phyloP scores from a whole-genome alignment of 2,329 filamentous ascomycete species.

The Penicillium psychrosexuale region DNA sequence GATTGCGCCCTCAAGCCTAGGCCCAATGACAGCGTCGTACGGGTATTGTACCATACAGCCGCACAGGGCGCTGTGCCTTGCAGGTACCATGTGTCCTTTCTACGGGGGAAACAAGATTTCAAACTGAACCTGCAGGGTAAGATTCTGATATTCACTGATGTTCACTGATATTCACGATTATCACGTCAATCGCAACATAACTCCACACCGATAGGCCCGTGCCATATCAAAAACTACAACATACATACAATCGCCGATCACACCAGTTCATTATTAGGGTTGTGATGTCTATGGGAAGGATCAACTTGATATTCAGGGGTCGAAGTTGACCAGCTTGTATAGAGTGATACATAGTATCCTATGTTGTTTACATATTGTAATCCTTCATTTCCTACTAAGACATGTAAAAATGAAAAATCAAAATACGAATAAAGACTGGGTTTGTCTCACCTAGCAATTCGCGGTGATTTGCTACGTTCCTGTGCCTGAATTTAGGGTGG shows the following conservation, averaged over 20 bases:
- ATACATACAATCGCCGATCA: conserved; percentile 15
- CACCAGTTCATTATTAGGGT: conserved; percentile 15
- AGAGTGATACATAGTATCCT: background rate
- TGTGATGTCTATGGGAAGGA: background rate
- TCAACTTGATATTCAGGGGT: conserved; percentile 24
- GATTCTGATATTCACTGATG: conserved; percentile 1
- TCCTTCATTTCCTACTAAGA: background rate
- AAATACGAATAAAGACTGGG: background rate
- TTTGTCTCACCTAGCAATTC: background rate
- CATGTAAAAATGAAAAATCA: background rate
- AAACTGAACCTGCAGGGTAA: background rate
- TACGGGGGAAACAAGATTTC: background rate
- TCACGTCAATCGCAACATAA: background rate
- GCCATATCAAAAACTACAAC: conserved; percentile 6
- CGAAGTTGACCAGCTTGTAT: conserved; percentile 44
- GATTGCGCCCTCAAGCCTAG: background rate
- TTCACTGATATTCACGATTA: background rate
- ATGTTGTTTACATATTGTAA: background rate
- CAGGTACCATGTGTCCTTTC: conserved; percentile 3
- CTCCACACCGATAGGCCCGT: conserved; percentile 10
- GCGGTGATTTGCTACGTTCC: background rate
- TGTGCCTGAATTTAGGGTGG: background rate
- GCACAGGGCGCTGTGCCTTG: background rate
- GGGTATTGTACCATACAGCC: background rate
- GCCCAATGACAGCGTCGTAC: background rate